Conservation (phyloP, 2,329 filamentous ascomycete genomes). For the Dothidotthia symphoricarpi region DNA sequence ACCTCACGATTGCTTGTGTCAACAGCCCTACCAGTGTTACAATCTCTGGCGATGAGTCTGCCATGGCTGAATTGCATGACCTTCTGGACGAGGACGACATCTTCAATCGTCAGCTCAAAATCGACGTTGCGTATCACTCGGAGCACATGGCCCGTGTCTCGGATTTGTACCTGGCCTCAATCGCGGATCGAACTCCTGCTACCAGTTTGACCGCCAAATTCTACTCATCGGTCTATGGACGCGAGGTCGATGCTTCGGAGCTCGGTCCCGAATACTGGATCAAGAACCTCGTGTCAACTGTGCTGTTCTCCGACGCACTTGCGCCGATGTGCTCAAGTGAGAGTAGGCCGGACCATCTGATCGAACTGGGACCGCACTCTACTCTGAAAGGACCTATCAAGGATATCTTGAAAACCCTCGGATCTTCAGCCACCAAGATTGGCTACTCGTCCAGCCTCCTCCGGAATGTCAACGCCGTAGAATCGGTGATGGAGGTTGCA, state of each 20-base stretch:
- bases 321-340: constrained; percentile 17
- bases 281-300: constrained; percentile 20
- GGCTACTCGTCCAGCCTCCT: constrained; percentile 15
- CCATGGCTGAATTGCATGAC: constrained; percentile 37
- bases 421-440: constrained; percentile 17
- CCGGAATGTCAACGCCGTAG: constrained; percentile 24
- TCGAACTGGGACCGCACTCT: constrained; percentile 27
- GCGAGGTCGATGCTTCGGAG: constrained; percentile 13
- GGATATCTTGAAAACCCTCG: constrained; percentile 19
- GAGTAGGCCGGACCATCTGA: constrained; percentile 11
- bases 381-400: constrained; percentile 27
- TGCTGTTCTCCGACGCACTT: constrained; percentile 16
- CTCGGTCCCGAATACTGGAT: constrained; percentile 18
- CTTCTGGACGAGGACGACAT: constrained; percentile 39
- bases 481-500: constrained; percentile 18
- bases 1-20: constrained; percentile 26
- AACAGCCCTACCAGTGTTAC: constrained; percentile 48
- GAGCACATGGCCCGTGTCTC: constrained; percentile 25
- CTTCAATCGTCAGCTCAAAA: constrained; percentile 44
- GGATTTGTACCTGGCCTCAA: constrained; percentile 17
- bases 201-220: constrained; percentile 11
- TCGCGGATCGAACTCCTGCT: constrained; percentile 7
- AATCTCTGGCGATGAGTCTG: constrained; percentile 46
- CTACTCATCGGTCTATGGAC: constrained; percentile 20
- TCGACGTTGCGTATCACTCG: constrained; percentile 49